A percentile compares a stretch with the other conserved stretches of the same genome.
These are phyloP conservation scores for Hanseniaspora jakobsenii DNA, from an alignment of 805 yeast genomes.

Conservation along the genomic window DNA sequence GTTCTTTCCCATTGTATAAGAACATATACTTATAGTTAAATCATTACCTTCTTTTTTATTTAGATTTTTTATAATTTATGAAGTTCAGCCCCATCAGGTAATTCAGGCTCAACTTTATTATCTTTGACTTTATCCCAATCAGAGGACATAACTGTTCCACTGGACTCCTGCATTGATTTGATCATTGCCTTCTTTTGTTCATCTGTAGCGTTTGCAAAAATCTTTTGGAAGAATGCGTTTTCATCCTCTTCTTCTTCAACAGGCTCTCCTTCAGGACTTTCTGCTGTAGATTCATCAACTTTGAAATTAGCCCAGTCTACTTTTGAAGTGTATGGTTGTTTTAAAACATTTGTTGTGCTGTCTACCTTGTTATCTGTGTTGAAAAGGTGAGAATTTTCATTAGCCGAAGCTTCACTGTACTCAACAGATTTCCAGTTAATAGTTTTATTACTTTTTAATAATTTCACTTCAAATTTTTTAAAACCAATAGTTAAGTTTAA, in stretches of 20 bases:
- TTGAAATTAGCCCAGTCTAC: constrained; percentile 59
- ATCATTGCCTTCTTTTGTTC: constrained; percentile 89
- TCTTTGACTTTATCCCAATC: constrained; percentile 80
- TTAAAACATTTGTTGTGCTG: constrained; percentile 16
- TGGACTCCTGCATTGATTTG: constrained; percentile 87
- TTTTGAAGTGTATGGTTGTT: constrained; percentile 55
- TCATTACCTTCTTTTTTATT: not conserved
- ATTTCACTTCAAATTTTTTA: constrained; percentile 63
- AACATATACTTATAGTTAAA: not conserved
- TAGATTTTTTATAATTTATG: constrained; percentile 35
- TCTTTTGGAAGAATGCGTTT: constrained; percentile 55
- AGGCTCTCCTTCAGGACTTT: constrained; percentile 20
- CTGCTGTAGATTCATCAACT: constrained; percentile 35
- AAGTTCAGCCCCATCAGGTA: constrained; percentile 64
- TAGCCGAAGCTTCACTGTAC: constrained; percentile 14
- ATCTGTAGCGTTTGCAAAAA: constrained; percentile 71
- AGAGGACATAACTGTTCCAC: constrained; percentile 87
- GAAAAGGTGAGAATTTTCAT: not conserved
- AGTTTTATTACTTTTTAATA: constrained; percentile 35
- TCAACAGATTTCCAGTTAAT: constrained; percentile 46
- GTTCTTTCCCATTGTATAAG: too few relatives aligned
- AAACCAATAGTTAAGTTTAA: constrained; percentile 35
- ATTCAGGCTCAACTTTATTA: constrained; percentile 49
- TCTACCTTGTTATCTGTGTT: constrained; percentile 12
- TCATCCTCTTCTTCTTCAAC: constrained; percentile 24